Evolutionary conservation across 139 green algal species (phyloP).

Genomic region (Raphidocelis subcapitata): DNA sequence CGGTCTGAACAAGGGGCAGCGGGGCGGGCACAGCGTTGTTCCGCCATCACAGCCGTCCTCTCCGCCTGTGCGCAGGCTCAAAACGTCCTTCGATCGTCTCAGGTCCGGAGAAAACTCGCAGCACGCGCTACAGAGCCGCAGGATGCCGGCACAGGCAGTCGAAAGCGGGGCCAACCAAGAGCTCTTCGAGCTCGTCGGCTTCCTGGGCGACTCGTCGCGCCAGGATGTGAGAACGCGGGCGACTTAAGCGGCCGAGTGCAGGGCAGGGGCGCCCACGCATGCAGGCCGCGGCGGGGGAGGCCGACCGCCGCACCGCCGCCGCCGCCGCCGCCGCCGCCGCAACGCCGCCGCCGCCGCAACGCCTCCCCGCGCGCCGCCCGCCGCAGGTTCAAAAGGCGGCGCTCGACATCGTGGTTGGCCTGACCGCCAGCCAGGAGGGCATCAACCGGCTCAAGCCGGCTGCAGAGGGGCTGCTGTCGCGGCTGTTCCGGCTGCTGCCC

Average conservation of each 20-base stretch:
- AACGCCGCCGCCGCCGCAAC: neutral
- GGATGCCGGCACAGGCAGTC: no score
- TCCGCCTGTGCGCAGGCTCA: no score
- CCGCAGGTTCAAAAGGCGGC: conserved; percentile 46
- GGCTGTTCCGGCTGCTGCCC: conserved; percentile 51
- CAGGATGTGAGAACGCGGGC: neutral
- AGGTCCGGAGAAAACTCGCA: no score
- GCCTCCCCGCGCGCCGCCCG: neutral
- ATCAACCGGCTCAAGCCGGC: conserved; percentile 40
- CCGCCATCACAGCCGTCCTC: no score
- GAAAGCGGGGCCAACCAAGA: no score
- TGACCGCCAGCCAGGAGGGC: conserved; percentile 63
- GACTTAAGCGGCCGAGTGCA: no score
- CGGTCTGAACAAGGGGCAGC: no score
- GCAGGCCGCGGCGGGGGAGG: no score
- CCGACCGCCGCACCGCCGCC: neutral
- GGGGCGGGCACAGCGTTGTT: no score
- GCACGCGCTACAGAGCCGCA: no score
- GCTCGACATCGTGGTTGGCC: conserved; percentile 61
- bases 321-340: neutral
- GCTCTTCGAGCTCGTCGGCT: conserved; percentile 6
- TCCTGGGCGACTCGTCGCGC: conserved; percentile 8
- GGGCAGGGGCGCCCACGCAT: no score
- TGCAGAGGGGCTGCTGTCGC: conserved; percentile 25
- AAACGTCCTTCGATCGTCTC: no score